A percentile compares a stretch with the other conserved stretches of the same genome.
These are phyloP conservation scores for Trypethelium eluteriae DNA, from an alignment of 495 filamentous ascomycete genomes.

Conservation along the genomic window DNA sequence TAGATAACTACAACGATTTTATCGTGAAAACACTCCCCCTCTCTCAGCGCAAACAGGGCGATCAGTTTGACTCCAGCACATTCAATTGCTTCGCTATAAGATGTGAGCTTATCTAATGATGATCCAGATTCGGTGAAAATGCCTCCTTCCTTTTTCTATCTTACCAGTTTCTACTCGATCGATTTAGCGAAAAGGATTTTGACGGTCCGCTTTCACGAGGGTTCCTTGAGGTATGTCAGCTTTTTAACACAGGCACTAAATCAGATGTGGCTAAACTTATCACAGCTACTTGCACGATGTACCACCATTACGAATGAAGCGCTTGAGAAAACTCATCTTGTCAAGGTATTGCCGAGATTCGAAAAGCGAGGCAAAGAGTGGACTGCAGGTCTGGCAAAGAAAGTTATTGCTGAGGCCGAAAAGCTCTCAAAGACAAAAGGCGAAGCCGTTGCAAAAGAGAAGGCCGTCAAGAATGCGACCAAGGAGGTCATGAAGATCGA, in stretches of 20 bases:
- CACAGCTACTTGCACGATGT: slow-evolving; percentile 54
- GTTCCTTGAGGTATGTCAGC: slow-evolving; percentile 50
- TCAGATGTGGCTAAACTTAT: slow-evolving; percentile 18
- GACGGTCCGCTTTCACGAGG: slow-evolving; percentile 54
- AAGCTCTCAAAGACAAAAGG: slow-evolving; percentile 38
- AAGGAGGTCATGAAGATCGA: slow-evolving; percentile 24
- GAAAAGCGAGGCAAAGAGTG: slow-evolving; percentile 59
- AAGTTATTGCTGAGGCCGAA: slow-evolving; percentile 50
- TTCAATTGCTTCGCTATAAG: neutral
- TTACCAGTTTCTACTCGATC: slow-evolving; percentile 58
- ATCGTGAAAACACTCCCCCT: too few species aligned
- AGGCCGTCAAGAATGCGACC: slow-evolving; percentile 25
- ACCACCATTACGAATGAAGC: slow-evolving; percentile 55
- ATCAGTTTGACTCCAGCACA: too few species aligned
- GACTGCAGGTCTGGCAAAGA: slow-evolving; percentile 50
- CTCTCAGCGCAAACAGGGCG: too few species aligned
- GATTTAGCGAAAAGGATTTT: slow-evolving; percentile 58
- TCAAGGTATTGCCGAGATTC: slow-evolving; percentile 54
- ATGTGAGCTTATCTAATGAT: slow-evolving; percentile 27
- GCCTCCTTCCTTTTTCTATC: slow-evolving; percentile 47
- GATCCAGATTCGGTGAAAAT: slow-evolving; percentile 51
- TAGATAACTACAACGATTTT: too few species aligned
- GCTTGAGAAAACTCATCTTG: slow-evolving; percentile 60
- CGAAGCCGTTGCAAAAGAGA: slow-evolving; percentile 25
- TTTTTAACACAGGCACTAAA: neutral